Conservation (phyloP, 2,329 filamentous ascomycete genomes). For the Neonectria punicea region DNA sequence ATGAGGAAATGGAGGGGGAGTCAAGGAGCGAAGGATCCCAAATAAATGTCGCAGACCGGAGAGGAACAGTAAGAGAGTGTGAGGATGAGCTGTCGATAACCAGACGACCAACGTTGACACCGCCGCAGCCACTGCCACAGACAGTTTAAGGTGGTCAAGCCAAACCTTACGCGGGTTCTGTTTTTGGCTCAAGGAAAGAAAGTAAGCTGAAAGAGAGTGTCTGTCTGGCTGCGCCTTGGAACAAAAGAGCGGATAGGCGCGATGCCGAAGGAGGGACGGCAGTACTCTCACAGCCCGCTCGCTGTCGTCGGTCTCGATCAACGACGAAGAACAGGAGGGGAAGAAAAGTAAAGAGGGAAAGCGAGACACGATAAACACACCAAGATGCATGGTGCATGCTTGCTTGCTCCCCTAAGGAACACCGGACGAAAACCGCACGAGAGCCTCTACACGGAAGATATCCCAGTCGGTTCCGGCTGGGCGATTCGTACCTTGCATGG, state of each 20-base stretch:
- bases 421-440: slow-evolving; percentile 4
- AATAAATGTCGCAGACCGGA: not conserved
- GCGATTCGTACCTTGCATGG: slow-evolving; percentile 17
- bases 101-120: slow-evolving; percentile 28
- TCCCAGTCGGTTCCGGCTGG: slow-evolving; percentile 4
- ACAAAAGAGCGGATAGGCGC: not conserved
- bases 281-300: not conserved
- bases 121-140: slow-evolving; percentile 4
- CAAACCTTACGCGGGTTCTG: not conserved
- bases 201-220: slow-evolving; percentile 3
- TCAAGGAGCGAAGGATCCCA: not conserved
- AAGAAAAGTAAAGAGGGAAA: not conserved
- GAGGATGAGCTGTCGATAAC: slow-evolving; percentile 12
- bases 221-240: slow-evolving; percentile 14
- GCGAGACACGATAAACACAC: not conserved
- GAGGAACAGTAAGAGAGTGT: not conserved
- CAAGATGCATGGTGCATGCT: not conserved
- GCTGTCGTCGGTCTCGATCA: slow-evolving; percentile 13
- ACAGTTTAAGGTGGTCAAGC: no score
- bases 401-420: slow-evolving; percentile 18
- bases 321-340: slow-evolving; percentile 6
- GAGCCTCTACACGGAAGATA: not conserved
- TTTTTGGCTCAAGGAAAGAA: slow-evolving; percentile 10
- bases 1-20: not conserved
- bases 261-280: not conserved